phyloP scores from a whole-genome alignment of 768 basidiomycete species.

The Hemileccinum impolitum region DNA sequence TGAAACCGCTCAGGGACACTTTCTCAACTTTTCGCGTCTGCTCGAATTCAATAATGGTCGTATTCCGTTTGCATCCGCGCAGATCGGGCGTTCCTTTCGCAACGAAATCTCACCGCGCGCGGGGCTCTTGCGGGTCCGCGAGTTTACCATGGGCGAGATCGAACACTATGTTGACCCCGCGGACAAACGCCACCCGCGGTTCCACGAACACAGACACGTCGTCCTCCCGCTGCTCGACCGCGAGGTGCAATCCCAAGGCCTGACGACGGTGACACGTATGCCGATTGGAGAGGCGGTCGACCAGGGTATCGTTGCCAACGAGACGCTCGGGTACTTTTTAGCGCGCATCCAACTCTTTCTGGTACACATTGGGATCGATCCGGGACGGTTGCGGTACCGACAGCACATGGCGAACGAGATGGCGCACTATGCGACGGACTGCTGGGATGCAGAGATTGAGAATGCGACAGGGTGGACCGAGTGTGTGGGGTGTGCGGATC shows the following conservation, averaged over 20 bases:
- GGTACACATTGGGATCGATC: conserved; percentile 86
- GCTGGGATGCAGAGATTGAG: conserved; percentile 99
- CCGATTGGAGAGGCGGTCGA: conserved; percentile 87
- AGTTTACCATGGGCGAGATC: conserved; percentile 99
- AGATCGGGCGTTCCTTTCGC: conserved; percentile 93
- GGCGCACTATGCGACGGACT: conserved; percentile 99
- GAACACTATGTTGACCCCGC: conserved; percentile 97
- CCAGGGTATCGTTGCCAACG: conserved; percentile 85
- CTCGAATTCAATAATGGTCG: conserved; percentile 98
- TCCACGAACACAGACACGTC: conserved; percentile 74
- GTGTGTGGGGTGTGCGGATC: conserved; percentile 98
- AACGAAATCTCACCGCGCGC: conserved; percentile 98
- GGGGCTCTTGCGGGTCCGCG: conserved; percentile 93
- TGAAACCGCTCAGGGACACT: conserved; percentile 98
- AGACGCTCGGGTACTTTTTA: conserved; percentile 97
- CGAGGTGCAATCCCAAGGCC: conserved; percentile 75
- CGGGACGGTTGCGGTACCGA: conserved; percentile 79
- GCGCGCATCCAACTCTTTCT: conserved; percentile 90
- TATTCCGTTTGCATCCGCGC: conserved; percentile 95
- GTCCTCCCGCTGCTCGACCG: conserved; percentile 77
- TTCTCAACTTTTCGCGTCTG: conserved; percentile 95
- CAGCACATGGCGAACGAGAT: conserved; percentile 99
- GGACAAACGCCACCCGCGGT: conserved; percentile 85
- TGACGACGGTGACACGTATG: conserved; percentile 60
- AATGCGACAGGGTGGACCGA: conserved; percentile 90